Evolutionary conservation across 257 asterid genomes (phyloP), one percentile per base, ranked within the genome.

Genomic region (Buddleja alternifolia): DNA sequence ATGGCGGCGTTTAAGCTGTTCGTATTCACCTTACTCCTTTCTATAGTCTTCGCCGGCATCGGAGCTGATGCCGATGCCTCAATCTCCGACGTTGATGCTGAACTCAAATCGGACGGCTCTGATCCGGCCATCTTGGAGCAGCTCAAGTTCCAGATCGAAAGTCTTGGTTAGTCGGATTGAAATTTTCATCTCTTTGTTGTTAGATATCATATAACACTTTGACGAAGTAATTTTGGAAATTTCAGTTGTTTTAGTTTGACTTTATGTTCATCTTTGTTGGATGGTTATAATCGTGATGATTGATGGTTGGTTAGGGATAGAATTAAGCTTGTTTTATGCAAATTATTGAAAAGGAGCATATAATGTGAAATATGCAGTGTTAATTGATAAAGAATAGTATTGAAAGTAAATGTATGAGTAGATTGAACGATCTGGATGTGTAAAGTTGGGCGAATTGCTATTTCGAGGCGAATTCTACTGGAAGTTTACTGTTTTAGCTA

Each of bases 91-190:
- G 77, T 61, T 53, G 84, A 62, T 23, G 78, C 20, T 24, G 78
- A 53, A 6, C 63, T 61, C 45, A 68, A 78, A 71, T 80, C 89
- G 60, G 84, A 72, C 60, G 79, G 71, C 60, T 21, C 69, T 6
- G 85, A 76, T 71, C 74, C 78, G 15, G 62, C 48, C 47, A 67
- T 77, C 36, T 64, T 80, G 23, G 81, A 78, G 23, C 79, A 73
- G 29, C 83, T 88, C 16, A 80, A 77, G 53, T 81, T 88, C 44
- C 84, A 80, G 93, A 86, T 90, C 85, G 82, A 63, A 7, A 48
- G 66, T 37, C 87, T 90, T 21, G 97, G 95, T 88, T 57, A 76
- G 83, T 78, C 32, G 20, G 9, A 24, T 42, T 15, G 8, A 36
- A n/a, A 6, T 55, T 42, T 55, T 65, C 19, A 19, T 1, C 4